Evolutionary conservation across 805 yeast species (phyloP).

Genomic region (Schwanniomyces pseudopolymorphus): DNA sequence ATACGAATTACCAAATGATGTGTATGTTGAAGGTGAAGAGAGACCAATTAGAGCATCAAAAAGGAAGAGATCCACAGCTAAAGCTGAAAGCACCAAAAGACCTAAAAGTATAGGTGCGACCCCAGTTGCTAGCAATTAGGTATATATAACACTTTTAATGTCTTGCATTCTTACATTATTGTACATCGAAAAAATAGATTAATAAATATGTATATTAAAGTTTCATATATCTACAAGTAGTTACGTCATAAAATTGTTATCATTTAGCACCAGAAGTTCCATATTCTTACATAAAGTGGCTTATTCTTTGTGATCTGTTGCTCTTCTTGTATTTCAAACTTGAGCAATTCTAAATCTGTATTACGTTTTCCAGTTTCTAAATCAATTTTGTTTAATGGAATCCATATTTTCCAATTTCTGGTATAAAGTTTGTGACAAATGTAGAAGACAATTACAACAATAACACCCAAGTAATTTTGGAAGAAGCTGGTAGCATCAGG

Average conservation of each 20-base stretch:
- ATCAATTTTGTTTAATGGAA: constrained; percentile 37
- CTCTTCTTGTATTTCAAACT: constrained; percentile 42
- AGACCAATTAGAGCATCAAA: constrained; percentile 63
- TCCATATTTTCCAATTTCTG: constrained; percentile 17
- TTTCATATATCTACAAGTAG: neutral
- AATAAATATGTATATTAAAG: neutral
- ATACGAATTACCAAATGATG: constrained; percentile 81
- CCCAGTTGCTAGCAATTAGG: constrained; percentile 12
- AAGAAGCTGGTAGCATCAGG: constrained; percentile 34
- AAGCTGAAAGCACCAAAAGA: constrained; percentile 16
- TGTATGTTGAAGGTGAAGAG: constrained; percentile 70
- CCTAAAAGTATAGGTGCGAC: constrained; percentile 19
- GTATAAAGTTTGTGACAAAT: constrained; percentile 40
- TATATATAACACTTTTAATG: constrained; percentile 1
- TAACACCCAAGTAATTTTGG: constrained; percentile 33
- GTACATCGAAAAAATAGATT: neutral
- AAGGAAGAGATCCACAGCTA: constrained; percentile 27
- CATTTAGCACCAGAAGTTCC: constrained; percentile 19
- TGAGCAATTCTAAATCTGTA: constrained; percentile 35
- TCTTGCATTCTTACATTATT: neutral
- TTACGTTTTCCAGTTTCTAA: constrained; percentile 44
- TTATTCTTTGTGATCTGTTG: constrained; percentile 13
- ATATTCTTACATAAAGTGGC: constrained; percentile 13
- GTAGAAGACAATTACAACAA: constrained; percentile 28
- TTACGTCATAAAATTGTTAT: constrained; percentile 2